Percentiles rank a stretch among this genome's conserved stretches.
Conservation (phyloP, 2,329 filamentous ascomycete species). For the Colletotrichum godetiae region DNA sequence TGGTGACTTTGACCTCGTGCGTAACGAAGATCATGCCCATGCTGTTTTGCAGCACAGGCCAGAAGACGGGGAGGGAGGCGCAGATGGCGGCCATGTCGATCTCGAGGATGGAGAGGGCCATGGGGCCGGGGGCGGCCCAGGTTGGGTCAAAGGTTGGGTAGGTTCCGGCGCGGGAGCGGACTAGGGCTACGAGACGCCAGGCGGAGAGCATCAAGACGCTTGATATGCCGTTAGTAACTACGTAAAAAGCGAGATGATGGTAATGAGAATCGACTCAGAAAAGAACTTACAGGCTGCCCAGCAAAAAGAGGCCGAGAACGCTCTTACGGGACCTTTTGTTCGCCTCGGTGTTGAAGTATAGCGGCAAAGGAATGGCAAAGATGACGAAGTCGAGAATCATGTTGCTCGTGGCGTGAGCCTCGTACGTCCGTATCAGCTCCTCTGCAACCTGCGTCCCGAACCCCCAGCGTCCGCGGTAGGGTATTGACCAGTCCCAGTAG, state of each 20-base stretch:
- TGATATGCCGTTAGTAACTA: not conserved
- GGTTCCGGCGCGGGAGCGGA: conserved; percentile 44
- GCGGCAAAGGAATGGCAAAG: conserved; percentile 45
- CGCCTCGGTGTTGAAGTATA: conserved; percentile 42
- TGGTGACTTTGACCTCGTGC: conserved; percentile 44
- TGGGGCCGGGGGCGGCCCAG: conserved; percentile 47
- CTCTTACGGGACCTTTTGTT: conserved; percentile 44
- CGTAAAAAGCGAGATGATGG: not conserved
- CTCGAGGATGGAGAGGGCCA: conserved; percentile 47
- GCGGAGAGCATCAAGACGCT: conserved; percentile 39
- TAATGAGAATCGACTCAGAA: too few relatives aligned
- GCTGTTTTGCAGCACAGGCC: conserved; percentile 40
- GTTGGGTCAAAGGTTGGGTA: conserved; percentile 49
- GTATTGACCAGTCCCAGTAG: conserved; percentile 44
- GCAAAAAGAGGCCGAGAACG: conserved; percentile 43
- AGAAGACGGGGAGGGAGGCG: conserved; percentile 31
- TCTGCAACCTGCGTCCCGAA: conserved; percentile 42
- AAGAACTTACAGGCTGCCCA: conserved; percentile 45
- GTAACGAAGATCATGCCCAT: conserved; percentile 49
- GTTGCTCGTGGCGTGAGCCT: conserved; percentile 44
- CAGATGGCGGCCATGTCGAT: conserved; percentile 40
- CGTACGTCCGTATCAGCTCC: conserved; percentile 42
- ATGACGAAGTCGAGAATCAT: conserved; percentile 46
- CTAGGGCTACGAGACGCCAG: conserved; percentile 45
- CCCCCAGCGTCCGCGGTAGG: conserved; percentile 38